Conservation (phyloP, 768 basidiomycete species). For the Kwoniella sp. region DNA sequence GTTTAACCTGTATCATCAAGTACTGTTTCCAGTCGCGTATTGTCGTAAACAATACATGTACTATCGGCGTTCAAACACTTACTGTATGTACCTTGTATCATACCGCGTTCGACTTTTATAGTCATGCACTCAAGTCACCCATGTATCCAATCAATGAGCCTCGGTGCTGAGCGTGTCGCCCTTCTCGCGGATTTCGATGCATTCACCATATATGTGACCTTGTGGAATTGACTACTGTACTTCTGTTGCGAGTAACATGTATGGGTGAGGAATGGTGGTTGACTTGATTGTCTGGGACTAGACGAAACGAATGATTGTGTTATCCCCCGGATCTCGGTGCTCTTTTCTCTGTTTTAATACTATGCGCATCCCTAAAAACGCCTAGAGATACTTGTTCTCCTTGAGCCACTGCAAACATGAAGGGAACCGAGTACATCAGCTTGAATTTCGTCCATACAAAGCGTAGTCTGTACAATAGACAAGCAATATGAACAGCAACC, state of each 20-base stretch:
- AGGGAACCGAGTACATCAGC: background rate
- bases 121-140: too few relatives aligned
- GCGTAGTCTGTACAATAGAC: background rate
- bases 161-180: too few relatives aligned
- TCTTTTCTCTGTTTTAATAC: background rate
- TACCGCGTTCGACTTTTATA: too few relatives aligned
- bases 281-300: too few relatives aligned
- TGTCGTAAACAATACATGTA: too few relatives aligned
- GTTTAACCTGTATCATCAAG: too few relatives aligned
- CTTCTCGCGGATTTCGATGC: background rate
- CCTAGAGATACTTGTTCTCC: constrained; percentile 52
- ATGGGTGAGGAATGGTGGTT: too few relatives aligned
- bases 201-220: background rate
- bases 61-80: too few relatives aligned
- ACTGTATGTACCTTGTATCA: too few relatives aligned
- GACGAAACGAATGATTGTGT: background rate
- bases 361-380: background rate
- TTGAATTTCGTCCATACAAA: background rate
- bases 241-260: too few relatives aligned
- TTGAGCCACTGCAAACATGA: constrained; percentile 54
- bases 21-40: too few relatives aligned
- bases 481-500: background rate
- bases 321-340: background rate
- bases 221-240: background rate
- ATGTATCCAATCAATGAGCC: too few relatives aligned